Evolutionary conservation across 1,284 basidiomycete genomes (phyloP).

Genomic region (Tilletia indica): DNA sequence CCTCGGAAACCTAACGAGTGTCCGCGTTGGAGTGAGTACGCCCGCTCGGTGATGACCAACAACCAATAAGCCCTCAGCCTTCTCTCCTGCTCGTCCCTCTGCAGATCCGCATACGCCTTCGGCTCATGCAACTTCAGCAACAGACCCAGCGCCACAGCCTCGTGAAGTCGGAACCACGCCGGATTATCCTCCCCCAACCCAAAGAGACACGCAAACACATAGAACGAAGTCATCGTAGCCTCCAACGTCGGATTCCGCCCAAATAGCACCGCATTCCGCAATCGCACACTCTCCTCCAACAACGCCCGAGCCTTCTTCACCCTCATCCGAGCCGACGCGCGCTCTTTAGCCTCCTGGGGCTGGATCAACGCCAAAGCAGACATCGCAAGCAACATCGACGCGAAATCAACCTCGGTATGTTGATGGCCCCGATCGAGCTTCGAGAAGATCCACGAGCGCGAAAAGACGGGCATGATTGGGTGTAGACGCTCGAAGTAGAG

Average conservation of each 20-base stretch:
- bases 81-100: constrained; percentile 47
- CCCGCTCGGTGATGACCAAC: constrained; percentile 50
- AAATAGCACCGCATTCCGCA: constrained; percentile 38
- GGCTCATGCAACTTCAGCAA: constrained; percentile 46
- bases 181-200: constrained; percentile 41
- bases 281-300: constrained; percentile 35
- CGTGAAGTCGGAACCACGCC: constrained; percentile 43
- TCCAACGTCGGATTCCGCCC: constrained; percentile 39
- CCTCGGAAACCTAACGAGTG: constrained; percentile 40
- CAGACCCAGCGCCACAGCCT: constrained; percentile 47
- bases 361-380: constrained; percentile 44
- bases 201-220: constrained; percentile 47
- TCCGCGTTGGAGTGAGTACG: constrained; percentile 43
- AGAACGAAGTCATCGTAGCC: constrained; percentile 39
- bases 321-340: constrained; percentile 1
- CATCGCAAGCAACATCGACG: constrained; percentile 50
- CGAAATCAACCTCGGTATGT: constrained; percentile 42
- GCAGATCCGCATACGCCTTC: constrained; percentile 41
- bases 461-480: constrained; percentile 53
- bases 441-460: constrained; percentile 42
- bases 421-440: constrained; percentile 46
- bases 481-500: constrained; percentile 52
- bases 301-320: constrained; percentile 17
- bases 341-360: constrained; percentile 37
- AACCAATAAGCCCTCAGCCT: constrained; percentile 46